Base-by-base conservation (phyloP, 129 eudicot species). In the Gnaphalium uliginosum region DNA sequence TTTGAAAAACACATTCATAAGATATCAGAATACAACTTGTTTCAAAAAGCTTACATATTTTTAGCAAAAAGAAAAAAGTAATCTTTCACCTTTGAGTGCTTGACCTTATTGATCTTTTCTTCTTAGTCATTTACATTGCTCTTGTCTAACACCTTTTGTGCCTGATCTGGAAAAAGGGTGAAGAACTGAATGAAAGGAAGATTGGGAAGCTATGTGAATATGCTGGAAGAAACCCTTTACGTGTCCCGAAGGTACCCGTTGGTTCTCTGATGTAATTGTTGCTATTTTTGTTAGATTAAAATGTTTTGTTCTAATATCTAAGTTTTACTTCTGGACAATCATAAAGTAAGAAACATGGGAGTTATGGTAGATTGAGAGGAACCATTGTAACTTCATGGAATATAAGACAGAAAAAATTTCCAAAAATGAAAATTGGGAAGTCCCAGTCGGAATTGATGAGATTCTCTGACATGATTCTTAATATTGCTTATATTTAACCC, bases 161-260 rank as follows among this genome's bases (percentile, higher is more conserved):
- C 66, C 3, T 79, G 10, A 73, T 80, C 22, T 80, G 22, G 30
- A n/a, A 66, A 53, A 78, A 95, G 99, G 95, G 90, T 50, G 97
- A 85, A 82, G 94, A 85, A 72, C 87, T 88, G 33, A 95, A 89
- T 83, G 97, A 86, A 2, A 83, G 97, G 84, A 95, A 84, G 88
- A 95, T 95, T 53, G 97, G 90, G 26, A 95, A 95, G 79, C 90
- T 95, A 6, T 95, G 97, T 77, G 99, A 95, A 84, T 95, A 95
- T 89, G 99, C 97, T 72, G 78, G 90, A 26, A 95, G 89, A 84
- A 95, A 95, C 75, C 99, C 97, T 66, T 77, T 95, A 75, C 99
- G 99, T 54, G 87, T 95, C 58, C 99, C 99, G 1, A 95, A 95
- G 99, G 99, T 95, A 83, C 48, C 41, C 25, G 21, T 60, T 68